Percentiles rank a stretch among this genome's conserved stretches.
Evolutionary conservation across 108 stramenopile genomes (phyloP).

Genomic region (Asterionellopsis glacialis): DNA sequence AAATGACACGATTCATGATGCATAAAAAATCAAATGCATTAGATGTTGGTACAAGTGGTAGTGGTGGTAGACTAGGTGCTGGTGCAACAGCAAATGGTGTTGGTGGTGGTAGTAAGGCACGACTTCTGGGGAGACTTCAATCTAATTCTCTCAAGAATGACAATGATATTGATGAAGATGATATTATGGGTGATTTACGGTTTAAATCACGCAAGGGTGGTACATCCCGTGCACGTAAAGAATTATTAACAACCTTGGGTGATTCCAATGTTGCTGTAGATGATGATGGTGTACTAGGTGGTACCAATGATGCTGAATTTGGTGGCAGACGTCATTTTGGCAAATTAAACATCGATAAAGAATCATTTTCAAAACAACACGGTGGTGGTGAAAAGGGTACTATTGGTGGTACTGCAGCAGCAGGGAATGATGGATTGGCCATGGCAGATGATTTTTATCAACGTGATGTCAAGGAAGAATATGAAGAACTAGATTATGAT

Average conservation of each 20-base stretch:
- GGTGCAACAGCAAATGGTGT: constrained; percentile 3
- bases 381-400: constrained; percentile 6
- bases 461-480: constrained; percentile 79
- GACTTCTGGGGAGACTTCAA: constrained; percentile 56
- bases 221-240: constrained; percentile 47
- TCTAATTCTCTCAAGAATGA: constrained; percentile 1
- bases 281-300: constrained; percentile 84
- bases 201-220: constrained; percentile 58
- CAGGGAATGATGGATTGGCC: constrained; percentile 72
- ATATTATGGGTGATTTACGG: constrained; percentile 77
- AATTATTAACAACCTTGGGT: constrained; percentile 55
- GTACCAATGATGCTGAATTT: constrained; percentile 73
- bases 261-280: constrained; percentile 64
- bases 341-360: constrained; percentile 17
- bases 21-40: constrained; percentile 35
- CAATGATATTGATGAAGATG: constrained; percentile 46
- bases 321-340: constrained; percentile 69
- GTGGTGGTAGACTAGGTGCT: not conserved
- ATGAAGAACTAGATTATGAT: constrained; percentile 88
- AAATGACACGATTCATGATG: constrained; percentile 72
- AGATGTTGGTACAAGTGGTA: not conserved
- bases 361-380: constrained; percentile 12
- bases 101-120: constrained; percentile 10
- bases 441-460: constrained; percentile 87
- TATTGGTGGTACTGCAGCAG: constrained; percentile 10